A percentile compares a stretch with the other conserved stretches of the same genome.
phyloP scores from a whole-genome alignment of 2,329 filamentous ascomycete species.

The Penicillium brasilianum region DNA sequence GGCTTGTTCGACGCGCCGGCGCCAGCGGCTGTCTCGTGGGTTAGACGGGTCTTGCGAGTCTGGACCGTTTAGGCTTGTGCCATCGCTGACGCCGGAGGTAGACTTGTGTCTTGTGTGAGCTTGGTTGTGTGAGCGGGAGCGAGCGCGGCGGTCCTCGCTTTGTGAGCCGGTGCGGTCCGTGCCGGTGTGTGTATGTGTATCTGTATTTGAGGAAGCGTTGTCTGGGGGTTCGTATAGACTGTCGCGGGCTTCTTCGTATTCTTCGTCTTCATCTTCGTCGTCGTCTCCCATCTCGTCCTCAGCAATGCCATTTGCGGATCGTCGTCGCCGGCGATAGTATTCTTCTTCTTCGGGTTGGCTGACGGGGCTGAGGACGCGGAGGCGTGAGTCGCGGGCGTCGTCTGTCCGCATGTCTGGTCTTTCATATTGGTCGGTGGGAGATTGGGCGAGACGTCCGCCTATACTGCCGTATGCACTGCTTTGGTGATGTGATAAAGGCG shows the following conservation, averaged over 20 bases:
- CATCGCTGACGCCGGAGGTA: conserved; percentile 14
- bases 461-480: conserved; percentile 42
- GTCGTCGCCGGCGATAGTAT: conserved; percentile 52
- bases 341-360: conserved; percentile 73
- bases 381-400: conserved; percentile 53
- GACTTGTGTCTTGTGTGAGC: conserved; percentile 31
- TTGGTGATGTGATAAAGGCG: conserved; percentile 39
- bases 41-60: conserved; percentile 82
- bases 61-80: conserved; percentile 62
- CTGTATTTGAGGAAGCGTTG: conserved; percentile 47
- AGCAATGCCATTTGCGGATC: conserved; percentile 39
- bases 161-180: conserved; percentile 33
- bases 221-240: conserved; percentile 39
- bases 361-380: conserved; percentile 81
- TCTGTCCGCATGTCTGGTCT: conserved; percentile 33
- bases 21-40: conserved; percentile 75
- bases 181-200: conserved; percentile 30
- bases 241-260: conserved; percentile 45
- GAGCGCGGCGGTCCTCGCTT: not conserved
- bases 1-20: conserved; percentile 79
- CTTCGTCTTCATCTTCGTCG: conserved; percentile 46
- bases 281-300: conserved; percentile 38
- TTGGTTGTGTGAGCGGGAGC: conserved; percentile 37
- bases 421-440: conserved; percentile 41
- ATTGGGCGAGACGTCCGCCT: conserved; percentile 42